A percentile compares a stretch with the other conserved stretches of the same genome.
Evolutionary conservation across 257 asterid genomes (phyloP).

Genomic region (Forsythia suspensa): DNA sequence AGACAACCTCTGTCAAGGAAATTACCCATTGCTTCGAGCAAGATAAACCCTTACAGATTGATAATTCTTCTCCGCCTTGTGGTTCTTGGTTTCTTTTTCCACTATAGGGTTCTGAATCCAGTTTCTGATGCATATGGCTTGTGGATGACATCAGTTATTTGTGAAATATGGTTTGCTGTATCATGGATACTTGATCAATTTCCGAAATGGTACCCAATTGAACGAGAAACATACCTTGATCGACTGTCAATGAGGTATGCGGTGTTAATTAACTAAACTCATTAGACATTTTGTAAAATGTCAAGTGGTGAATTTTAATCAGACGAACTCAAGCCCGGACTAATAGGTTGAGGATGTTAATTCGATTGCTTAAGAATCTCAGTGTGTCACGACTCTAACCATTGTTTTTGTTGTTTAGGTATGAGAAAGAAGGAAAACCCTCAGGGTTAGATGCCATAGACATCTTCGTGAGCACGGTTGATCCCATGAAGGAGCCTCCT

Average conservation of each 20-base stretch:
- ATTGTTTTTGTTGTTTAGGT: slow-evolving; percentile 39
- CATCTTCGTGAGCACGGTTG: slow-evolving; percentile 83
- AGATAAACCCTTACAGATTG: slow-evolving; percentile 79
- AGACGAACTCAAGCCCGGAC: too few relatives aligned
- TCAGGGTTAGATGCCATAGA: slow-evolving; percentile 71
- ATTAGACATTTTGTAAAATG: too few relatives aligned
- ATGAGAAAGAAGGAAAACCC: slow-evolving; percentile 77
- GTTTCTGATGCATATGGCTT: slow-evolving; percentile 75
- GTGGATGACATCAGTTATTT: slow-evolving; percentile 90
- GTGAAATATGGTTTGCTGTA: slow-evolving; percentile 92
- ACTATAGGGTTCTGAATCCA: slow-evolving; percentile 82
- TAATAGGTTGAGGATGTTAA: neutral
- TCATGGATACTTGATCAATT: slow-evolving; percentile 97
- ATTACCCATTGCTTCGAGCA: slow-evolving; percentile 81
- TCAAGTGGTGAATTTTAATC: too few relatives aligned
- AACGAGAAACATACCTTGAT: slow-evolving; percentile 90
- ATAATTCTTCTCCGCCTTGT: slow-evolving; percentile 70
- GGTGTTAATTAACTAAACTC: too few relatives aligned
- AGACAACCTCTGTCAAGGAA: slow-evolving; percentile 93
- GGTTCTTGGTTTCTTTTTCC: slow-evolving; percentile 81
- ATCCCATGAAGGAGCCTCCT: slow-evolving; percentile 87
- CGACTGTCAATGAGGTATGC: slow-evolving; percentile 76
- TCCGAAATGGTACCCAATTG: slow-evolving; percentile 89
- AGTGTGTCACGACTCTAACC: neutral
- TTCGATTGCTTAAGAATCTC: neutral